Evolutionary conservation across 2,329 filamentous ascomycete species (phyloP), one percentile per base, ranked within the genome.

Genomic region (Aspergillus ibericus): DNA sequence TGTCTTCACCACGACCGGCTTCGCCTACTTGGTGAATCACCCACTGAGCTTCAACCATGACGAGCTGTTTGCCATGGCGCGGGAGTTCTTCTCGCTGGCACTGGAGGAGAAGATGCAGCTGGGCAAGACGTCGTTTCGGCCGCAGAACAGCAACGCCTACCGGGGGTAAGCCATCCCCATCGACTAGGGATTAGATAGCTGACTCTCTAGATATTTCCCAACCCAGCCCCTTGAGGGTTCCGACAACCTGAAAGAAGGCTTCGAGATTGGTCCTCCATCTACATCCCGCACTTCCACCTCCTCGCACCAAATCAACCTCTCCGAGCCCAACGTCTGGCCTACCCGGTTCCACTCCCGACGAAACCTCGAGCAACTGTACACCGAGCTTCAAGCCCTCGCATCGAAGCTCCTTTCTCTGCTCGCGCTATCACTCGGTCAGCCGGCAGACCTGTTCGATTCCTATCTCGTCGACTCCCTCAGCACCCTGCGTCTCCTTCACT

Each of bases 191-290:
- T 16, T 1, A 48, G 53, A 60, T 46, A 58, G 48, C 27, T 16
- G 20, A 18, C 8, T 47, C 13, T 40, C 22, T 55, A 78, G 78
- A 55, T 80, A 80, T 61, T 81, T 81, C 50, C 79, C 79, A 5
- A 68, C 72, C 0, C 77, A 80, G 61, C 71, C 72, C 4, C 72
- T 73, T 27, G 69, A 76, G 27, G 66, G 64, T 35, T 59, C 65
- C 5, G 73, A 78, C 47, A 81, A 81, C 40, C 65, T 80, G 5
- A 81, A 81, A 63, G 78, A 80, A 63, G 78, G 78, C 1, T 80
- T 81, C 59, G 78, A 81, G 55, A 70, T 81, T 16, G 78, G 79
- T 3, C 70, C 76, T 12, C 59, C 68, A 22, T 55, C 59, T 1
- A 49, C 60, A 4, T 47, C 62, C 9, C 44, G 42, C 5, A 32